These are phyloP conservation scores for Bipolaris oryzae DNA, from an alignment of 2,329 filamentous ascomycete species.

Conservation along the genomic window DNA sequence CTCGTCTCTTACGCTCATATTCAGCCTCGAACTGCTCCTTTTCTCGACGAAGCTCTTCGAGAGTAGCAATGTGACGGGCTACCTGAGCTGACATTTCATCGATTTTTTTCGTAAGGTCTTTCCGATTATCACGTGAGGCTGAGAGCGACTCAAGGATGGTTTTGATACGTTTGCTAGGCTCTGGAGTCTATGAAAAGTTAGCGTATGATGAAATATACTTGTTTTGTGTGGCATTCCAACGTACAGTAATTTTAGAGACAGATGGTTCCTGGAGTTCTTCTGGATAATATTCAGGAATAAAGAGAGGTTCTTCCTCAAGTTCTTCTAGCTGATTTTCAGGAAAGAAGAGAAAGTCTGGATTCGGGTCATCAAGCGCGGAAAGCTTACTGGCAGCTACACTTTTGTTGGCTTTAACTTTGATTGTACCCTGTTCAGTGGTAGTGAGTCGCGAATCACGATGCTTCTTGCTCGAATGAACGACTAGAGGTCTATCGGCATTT, in stretches of 20 bases:
- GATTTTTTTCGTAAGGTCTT: neutral
- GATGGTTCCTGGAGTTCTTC: neutral
- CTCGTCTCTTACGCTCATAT: neutral
- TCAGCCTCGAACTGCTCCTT: neutral
- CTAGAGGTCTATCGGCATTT: neutral
- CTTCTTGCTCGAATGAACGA: neutral
- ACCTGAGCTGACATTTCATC: neutral
- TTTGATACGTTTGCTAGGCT: neutral
- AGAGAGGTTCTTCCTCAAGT: no score
- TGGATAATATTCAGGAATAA: neutral
- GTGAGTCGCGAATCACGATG: neutral
- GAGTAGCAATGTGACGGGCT: neutral
- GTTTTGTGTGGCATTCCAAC: neutral
- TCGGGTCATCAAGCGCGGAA: neutral
- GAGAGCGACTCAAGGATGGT: neutral
- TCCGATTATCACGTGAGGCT: neutral
- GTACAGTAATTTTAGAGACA: neutral
- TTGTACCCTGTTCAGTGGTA: neutral
- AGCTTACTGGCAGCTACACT: neutral
- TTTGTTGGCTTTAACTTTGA: neutral
- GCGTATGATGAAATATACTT: neutral
- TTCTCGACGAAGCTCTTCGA: neutral
- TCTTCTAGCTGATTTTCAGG: no score
- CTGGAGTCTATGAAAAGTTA: neutral
- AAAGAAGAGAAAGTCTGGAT: neutral